A percentile compares a stretch with the other conserved stretches of the same genome.
These are phyloP conservation scores for Colletotrichum endophyticum DNA, from an alignment of 2,329 filamentous ascomycete species.

Conservation along the genomic window DNA sequence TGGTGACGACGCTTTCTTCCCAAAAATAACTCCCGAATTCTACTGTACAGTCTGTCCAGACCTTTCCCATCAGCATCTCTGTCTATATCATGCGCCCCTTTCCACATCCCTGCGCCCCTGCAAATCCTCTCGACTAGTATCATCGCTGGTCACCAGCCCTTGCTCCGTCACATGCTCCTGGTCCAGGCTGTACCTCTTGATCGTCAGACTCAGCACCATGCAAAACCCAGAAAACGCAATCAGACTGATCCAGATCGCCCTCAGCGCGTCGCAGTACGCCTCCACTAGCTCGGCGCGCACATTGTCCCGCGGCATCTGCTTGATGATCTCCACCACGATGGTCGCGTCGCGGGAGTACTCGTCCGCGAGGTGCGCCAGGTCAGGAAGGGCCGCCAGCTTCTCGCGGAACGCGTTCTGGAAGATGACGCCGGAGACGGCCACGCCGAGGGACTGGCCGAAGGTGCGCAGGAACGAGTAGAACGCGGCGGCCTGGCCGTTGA, in stretches of 20 bases:
- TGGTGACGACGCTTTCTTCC: not conserved
- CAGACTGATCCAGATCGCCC: conserved; percentile 36
- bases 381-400: conserved; percentile 52
- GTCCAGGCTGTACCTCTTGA: conserved; percentile 33
- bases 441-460: conserved; percentile 69
- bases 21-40: not conserved
- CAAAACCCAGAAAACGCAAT: conserved; percentile 31
- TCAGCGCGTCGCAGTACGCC: conserved; percentile 36
- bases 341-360: conserved; percentile 63
- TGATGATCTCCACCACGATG: conserved; percentile 63
- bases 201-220: conserved; percentile 33
- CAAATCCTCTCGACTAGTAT: not conserved
- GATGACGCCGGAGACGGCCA: conserved; percentile 70
- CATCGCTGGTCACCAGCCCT: conserved; percentile 23
- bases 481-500: conserved; percentile 62
- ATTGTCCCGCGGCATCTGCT: conserved; percentile 42
- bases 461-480: conserved; percentile 72
- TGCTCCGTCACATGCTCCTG: conserved; percentile 36
- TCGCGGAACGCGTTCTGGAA: conserved; percentile 70
- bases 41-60: not conserved
- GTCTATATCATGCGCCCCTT: not conserved
- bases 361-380: conserved; percentile 44
- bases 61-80: not conserved
- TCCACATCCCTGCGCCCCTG: not conserved
- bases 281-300: conserved; percentile 25